Conservation (phyloP, 306 rosid species). For the Rosa chinensis region DNA sequence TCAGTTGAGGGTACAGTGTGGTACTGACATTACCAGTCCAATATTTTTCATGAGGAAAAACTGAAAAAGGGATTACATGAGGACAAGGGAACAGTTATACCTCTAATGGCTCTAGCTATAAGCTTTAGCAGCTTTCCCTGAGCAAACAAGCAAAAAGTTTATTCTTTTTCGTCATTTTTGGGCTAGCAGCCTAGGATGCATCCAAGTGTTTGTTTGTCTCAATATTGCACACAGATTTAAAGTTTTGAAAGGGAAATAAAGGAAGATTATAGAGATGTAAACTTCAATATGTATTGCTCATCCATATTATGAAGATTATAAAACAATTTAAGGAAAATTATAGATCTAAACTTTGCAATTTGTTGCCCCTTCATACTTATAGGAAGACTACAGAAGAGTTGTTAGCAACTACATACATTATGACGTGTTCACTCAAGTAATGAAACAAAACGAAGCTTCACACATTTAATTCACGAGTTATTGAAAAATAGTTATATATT, state of each 20-base stretch:
- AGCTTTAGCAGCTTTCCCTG: background rate
- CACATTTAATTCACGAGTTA: no score
- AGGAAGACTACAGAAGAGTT: background rate
- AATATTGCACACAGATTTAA: background rate
- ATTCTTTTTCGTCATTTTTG: background rate
- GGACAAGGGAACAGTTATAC: background rate
- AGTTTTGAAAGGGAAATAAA: background rate
- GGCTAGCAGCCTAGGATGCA: background rate
- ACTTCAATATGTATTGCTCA: background rate
- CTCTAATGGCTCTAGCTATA: background rate
- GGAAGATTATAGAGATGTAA: background rate
- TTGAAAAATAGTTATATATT: no score
- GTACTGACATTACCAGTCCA: slow-evolving; percentile 5
- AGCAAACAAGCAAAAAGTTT: background rate
- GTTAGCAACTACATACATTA: background rate
- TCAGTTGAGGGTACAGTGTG: background rate
- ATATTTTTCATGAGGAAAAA: background rate
- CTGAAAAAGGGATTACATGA: background rate
- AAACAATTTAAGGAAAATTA: no score
- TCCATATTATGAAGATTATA: background rate
- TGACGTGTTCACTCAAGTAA: background rate
- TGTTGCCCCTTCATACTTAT: background rate
- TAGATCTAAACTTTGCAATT: no score
- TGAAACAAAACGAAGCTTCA: background rate
- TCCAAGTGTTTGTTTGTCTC: background rate